phyloP scores from a whole-genome alignment of 768 basidiomycete genomes.

The Asterophora parasitica region DNA sequence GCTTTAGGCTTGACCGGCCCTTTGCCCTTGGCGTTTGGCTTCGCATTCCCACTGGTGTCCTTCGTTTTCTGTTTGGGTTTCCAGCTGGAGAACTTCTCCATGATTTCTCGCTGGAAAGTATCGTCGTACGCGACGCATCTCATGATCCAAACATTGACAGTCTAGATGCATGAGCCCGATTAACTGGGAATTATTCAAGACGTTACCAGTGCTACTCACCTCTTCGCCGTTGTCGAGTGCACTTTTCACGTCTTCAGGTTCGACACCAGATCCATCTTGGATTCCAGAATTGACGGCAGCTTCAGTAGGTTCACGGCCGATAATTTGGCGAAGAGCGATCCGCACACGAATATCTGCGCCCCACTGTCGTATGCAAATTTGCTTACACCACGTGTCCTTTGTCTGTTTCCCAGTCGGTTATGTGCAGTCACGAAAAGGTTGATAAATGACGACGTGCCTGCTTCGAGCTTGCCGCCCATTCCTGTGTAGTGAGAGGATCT shows the following conservation, averaged over 20 bases:
- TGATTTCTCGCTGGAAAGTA: conserved; percentile 28
- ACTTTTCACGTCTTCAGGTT: conserved; percentile 19
- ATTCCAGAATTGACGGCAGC: conserved; percentile 17
- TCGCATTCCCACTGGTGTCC: not conserved
- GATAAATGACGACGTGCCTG: conserved; percentile 10
- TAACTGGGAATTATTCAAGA: too few relatives aligned
- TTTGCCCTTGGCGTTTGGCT: not conserved
- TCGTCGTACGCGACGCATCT: conserved; percentile 37
- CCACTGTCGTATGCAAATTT: conserved; percentile 23
- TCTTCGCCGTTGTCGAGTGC: conserved; percentile 28
- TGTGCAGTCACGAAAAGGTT: not conserved
- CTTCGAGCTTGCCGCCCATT: conserved; percentile 18
- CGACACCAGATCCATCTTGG: conserved; percentile 6
- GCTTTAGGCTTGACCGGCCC: not conserved
- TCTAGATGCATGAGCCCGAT: conserved; percentile 11
- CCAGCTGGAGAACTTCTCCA: conserved; percentile 13
- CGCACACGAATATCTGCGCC: conserved; percentile 20
- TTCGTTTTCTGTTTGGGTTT: too few relatives aligned
- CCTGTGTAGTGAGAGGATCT: conserved; percentile 33
- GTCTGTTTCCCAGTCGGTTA: not conserved
- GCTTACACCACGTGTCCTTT: conserved; percentile 20
- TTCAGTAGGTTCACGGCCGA: conserved; percentile 22
- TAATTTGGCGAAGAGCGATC: conserved; percentile 22
- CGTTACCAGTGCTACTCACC: conserved; percentile 19
- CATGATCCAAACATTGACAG: conserved; percentile 30